Evolutionary conservation across 2,329 filamentous ascomycete genomes (phyloP), one percentile per base, ranked within the genome.

Genomic region (Dothiorella sarmentorum): DNA sequence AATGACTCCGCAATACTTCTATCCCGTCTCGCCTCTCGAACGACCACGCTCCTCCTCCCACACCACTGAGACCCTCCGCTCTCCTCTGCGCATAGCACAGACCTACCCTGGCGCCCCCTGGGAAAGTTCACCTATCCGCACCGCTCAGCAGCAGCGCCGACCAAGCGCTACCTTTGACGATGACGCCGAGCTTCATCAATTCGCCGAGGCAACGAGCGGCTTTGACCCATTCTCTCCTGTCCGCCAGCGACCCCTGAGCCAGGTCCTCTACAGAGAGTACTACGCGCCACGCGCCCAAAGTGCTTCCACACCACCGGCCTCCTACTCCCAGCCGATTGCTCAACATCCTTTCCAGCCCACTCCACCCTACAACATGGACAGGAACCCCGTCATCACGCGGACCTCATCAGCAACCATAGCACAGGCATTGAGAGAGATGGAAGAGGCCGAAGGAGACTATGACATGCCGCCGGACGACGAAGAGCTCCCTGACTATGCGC

Each of bases 401-500:
- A 31, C 55, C 20, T 45, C 57, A 3, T 47, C 57, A 13, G n/a
- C 38, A 20, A 40, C 49, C 13, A 20, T 53, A 15, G 57, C 38
- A 9, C 69, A 71, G 38, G 61, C 69, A 40, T 44, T 72, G 7
- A 68, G 67, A 2, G 42, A 71, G 7, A 57, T 49, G n/a, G 65
- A 69, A 3, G 69, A 69, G 5, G 65, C 67, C 10, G 67, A 45
- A 9, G 42, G 40, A 7, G 55, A 47, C 6, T 42, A 69, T 13
- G 63, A 62, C n/a, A 53, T 53, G 33, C 62, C 60, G 2, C 64
- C 67, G 3, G 69, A 71, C 40, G 75, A 74, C 11, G 73, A 80
- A 22, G 71, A 73, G 60, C 61, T 79, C 13, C 77, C 77, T 0
- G 71, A 78, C 61, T 80, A 80, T 61, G 76, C 75, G 24, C 70